Evolutionary conservation across 768 basidiomycete species (phyloP).

Genomic region (Amanita jacksonii): DNA sequence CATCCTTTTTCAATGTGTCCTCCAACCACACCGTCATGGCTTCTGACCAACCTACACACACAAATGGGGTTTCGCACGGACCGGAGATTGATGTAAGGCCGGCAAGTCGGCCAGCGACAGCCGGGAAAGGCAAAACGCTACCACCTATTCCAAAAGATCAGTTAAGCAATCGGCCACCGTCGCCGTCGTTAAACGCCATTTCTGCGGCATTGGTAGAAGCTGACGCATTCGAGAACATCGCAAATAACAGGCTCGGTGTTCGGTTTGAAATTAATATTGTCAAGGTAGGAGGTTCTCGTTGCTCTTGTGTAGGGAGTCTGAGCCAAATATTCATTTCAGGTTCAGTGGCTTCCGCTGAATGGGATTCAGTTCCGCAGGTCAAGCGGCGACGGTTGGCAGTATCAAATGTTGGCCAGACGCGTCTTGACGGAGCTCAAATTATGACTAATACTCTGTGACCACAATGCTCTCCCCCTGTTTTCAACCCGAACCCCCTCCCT

Average conservation of each 20-base stretch:
- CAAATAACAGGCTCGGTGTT: conserved; percentile 74
- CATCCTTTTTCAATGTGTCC: conserved; percentile 79
- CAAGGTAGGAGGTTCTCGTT: conserved; percentile 50
- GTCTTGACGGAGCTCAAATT: conserved; percentile 84
- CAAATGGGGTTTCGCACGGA: conserved; percentile 17
- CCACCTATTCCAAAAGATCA: conserved; percentile 78
- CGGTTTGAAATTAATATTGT: conserved; percentile 97
- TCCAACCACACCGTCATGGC: conserved; percentile 33
- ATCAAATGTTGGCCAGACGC: conserved; percentile 88
- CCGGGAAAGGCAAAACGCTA: conserved; percentile 53
- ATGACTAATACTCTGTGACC: conserved; percentile 32
- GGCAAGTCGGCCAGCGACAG: conserved; percentile 31
- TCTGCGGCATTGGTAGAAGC: conserved; percentile 60
- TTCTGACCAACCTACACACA: conserved; percentile 10
- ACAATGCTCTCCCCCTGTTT: neutral
- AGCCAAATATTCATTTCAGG: conserved; percentile 35
- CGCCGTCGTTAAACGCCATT: conserved; percentile 21
- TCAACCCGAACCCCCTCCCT: neutral
- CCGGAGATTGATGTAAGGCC: conserved; percentile 17
- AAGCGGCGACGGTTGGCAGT: conserved; percentile 92
- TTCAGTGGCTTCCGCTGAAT: conserved; percentile 87
- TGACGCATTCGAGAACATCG: conserved; percentile 63
- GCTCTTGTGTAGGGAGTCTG: neutral
- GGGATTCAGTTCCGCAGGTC: conserved; percentile 92
- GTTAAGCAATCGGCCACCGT: conserved; percentile 15